A percentile compares a stretch with the other conserved stretches of the same genome.
Evolutionary conservation across 2,329 filamentous ascomycete genomes (phyloP).

Genomic region (Penicillium sp.): DNA sequence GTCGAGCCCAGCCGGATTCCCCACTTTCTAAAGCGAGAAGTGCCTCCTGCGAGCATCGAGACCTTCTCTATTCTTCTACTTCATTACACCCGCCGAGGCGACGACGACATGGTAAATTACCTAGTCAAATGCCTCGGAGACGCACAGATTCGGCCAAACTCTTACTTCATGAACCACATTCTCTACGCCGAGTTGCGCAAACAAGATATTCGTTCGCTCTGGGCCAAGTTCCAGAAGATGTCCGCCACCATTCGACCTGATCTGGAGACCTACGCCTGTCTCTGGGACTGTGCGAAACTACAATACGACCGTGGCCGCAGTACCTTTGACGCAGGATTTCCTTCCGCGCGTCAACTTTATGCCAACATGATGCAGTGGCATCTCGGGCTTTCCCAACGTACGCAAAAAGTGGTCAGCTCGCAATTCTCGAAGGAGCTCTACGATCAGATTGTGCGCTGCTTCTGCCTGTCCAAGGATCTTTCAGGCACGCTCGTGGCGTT

Average conservation of each 20-base stretch:
- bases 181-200: conserved; percentile 64
- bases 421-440: conserved; percentile 51
- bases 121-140: conserved; percentile 62
- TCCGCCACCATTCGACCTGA: conserved; percentile 58
- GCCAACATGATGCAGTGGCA: conserved; percentile 51
- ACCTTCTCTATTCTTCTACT: conserved; percentile 74
- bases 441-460: conserved; percentile 52
- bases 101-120: conserved; percentile 57
- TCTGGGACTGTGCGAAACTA: conserved; percentile 57
- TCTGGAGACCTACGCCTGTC: conserved; percentile 64
- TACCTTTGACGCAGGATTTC: conserved; percentile 48
- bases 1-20: conserved; percentile 32
- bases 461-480: conserved; percentile 51
- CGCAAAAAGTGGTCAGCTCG: conserved; percentile 28
- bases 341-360: conserved; percentile 47
- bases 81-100: conserved; percentile 64
- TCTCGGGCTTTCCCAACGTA: conserved; percentile 30
- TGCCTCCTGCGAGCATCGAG: conserved; percentile 66
- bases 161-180: conserved; percentile 76
- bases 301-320: conserved; percentile 49
- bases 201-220: conserved; percentile 55
- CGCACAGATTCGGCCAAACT: conserved; percentile 65
- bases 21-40: conserved; percentile 39
- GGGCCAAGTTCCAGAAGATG: conserved; percentile 56
- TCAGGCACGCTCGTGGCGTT: conserved; percentile 51